Evolutionary conservation across 2,329 filamentous ascomycete species (phyloP).

Genomic region (Neoarthrinium moseri): DNA sequence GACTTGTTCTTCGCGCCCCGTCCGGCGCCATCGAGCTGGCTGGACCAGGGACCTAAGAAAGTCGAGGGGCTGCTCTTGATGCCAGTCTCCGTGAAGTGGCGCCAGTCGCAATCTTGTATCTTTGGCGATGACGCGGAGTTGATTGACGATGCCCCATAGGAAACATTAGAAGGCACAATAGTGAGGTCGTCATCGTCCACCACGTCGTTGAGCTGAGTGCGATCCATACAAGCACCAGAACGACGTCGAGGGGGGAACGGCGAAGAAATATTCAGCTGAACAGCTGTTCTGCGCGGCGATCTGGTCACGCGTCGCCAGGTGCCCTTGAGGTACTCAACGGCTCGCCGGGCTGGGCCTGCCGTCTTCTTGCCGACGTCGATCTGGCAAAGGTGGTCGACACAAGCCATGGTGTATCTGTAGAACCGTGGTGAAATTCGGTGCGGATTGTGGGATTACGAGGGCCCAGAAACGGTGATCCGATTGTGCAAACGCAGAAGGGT

Average conservation of each 20-base stretch:
- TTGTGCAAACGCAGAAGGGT: neutral
- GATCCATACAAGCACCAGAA: neutral
- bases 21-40: neutral
- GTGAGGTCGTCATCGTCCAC: constrained; percentile 2
- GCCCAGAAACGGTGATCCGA: neutral
- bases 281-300: neutral
- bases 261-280: neutral
- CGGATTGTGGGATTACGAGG: no score
- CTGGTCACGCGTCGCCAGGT: constrained; percentile 4
- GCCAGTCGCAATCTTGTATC: constrained; percentile 7
- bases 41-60: neutral
- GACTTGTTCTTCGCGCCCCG: neutral
- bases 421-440: no score
- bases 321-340: neutral
- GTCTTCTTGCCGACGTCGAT: constrained; percentile 1
- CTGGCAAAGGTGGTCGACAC: no score
- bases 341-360: neutral
- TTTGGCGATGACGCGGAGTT: neutral
- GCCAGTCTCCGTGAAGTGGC: neutral
- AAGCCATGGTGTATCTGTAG: no score
- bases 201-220: constrained; percentile 4
- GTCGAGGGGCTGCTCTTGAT: constrained; percentile 3
- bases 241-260: neutral
- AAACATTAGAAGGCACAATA: constrained; percentile 1
- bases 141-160: neutral